phyloP scores from a whole-genome alignment of 441 rosid species.

The Manihot esculenta region DNA sequence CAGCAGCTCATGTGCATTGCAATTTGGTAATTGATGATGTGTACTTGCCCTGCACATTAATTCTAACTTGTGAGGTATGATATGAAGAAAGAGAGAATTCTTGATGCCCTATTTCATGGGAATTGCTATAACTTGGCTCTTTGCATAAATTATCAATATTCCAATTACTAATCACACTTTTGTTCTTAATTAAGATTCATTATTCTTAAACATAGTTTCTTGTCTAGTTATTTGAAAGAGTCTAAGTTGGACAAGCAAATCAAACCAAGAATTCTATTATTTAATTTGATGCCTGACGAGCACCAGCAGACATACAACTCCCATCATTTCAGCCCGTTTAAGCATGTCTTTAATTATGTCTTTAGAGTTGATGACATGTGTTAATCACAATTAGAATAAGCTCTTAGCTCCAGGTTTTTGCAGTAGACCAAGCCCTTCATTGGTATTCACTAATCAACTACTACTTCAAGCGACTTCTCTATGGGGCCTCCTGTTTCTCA shows the following conservation, averaged over 20 bases:
- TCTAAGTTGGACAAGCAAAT: not conserved
- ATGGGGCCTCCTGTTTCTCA: too few species aligned
- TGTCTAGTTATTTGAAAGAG: not conserved
- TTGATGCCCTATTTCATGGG: not conserved
- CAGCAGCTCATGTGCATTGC: not conserved
- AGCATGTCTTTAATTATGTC: not conserved
- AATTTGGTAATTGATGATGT: not conserved
- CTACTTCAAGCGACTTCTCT: too few species aligned
- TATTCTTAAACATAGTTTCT: not conserved
- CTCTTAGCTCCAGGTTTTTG: too few species aligned
- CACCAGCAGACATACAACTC: not conserved
- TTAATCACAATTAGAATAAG: too few species aligned
- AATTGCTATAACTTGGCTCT: not conserved
- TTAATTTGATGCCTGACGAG: too few species aligned
- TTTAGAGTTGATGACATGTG: too few species aligned
- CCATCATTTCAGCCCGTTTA: not conserved
- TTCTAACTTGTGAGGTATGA: not conserved
- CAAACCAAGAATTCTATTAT: too few species aligned
- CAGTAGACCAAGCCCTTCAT: too few species aligned
- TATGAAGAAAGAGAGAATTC: not conserved
- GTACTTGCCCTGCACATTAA: not conserved
- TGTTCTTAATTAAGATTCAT: not conserved
- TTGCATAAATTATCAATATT: not conserved
- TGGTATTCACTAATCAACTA: too few species aligned
- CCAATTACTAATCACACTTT: not conserved